Evolutionary conservation across 1,284 basidiomycete species (phyloP).

Genomic region (Vanrija humicola): DNA sequence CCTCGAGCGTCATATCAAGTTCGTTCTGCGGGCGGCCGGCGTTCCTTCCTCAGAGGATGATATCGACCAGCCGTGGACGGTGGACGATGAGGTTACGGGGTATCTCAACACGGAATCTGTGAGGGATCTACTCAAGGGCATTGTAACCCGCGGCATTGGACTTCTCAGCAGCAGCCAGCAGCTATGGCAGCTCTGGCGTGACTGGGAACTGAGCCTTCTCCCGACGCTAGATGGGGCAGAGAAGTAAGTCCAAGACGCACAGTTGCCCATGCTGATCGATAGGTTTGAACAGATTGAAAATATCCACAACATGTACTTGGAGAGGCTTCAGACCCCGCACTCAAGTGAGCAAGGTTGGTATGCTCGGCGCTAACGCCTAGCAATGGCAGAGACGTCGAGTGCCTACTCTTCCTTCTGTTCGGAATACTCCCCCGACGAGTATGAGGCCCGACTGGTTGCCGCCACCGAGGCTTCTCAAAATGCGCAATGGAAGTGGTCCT

Average conservation of each 20-base stretch:
- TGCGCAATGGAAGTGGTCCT: conserved; percentile 46
- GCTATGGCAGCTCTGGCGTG: conserved; percentile 67
- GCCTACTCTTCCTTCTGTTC: conserved; percentile 84
- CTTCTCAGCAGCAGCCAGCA: conserved; percentile 58
- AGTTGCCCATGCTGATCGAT: conserved; percentile 1
- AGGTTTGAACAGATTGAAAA: conserved; percentile 32
- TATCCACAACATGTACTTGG: conserved; percentile 42
- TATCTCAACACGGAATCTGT: conserved; percentile 54
- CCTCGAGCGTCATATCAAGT: conserved; percentile 64
- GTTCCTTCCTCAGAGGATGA: not conserved
- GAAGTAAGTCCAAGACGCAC: conserved; percentile 49
- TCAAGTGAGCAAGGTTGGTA: conserved; percentile 20
- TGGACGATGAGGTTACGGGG: conserved; percentile 45
- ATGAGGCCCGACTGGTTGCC: conserved; percentile 68
- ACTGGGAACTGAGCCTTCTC: conserved; percentile 69
- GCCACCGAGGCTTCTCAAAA: conserved; percentile 66
- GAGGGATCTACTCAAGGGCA: conserved; percentile 58
- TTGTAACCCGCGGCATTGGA: conserved; percentile 57
- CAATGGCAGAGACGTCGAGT: conserved; percentile 70
- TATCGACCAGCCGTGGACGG: not conserved
- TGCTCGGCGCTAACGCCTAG: conserved; percentile 19
- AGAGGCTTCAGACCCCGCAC: conserved; percentile 47
- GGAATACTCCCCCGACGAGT: conserved; percentile 63
- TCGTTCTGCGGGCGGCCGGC: conserved; percentile 57
- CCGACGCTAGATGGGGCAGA: conserved; percentile 53